A percentile compares a stretch with the other conserved stretches of the same genome.
phyloP scores from a whole-genome alignment of 2,329 filamentous ascomycete species.

The Claviceps digitariae region DNA sequence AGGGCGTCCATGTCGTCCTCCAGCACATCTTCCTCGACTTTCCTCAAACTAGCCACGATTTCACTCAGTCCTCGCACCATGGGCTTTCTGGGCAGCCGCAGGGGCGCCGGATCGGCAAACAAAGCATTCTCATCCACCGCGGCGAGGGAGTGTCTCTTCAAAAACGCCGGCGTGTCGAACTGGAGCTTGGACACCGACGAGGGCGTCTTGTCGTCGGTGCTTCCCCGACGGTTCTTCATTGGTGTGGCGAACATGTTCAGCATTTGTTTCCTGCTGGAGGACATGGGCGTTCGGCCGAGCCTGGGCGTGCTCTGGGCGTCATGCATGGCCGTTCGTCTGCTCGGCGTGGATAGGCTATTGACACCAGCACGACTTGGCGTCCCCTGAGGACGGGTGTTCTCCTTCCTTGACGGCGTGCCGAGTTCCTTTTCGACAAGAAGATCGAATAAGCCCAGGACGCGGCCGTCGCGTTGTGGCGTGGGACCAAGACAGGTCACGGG shows the following conservation, averaged over 20 bases:
- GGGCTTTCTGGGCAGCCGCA: constrained; percentile 43
- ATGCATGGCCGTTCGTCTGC: constrained; percentile 24
- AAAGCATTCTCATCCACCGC: constrained; percentile 42
- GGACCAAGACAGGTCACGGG: constrained; percentile 55
- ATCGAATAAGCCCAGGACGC: constrained; percentile 66
- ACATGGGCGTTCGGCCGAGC: constrained; percentile 36
- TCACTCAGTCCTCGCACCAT: constrained; percentile 59
- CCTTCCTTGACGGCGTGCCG: constrained; percentile 35
- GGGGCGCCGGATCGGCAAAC: constrained; percentile 32
- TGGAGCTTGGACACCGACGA: constrained; percentile 39
- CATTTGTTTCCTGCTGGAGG: constrained; percentile 44
- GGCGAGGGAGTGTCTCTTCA: constrained; percentile 36
- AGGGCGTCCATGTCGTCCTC: constrained; percentile 65
- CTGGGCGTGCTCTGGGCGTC: constrained; percentile 18
- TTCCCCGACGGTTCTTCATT: constrained; percentile 33
- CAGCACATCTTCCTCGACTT: constrained; percentile 53
- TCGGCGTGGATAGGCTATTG: constrained; percentile 29
- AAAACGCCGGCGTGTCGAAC: constrained; percentile 59
- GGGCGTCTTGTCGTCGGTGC: constrained; percentile 29
- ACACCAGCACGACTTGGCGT: constrained; percentile 7
- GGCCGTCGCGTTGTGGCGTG: constrained; percentile 67
- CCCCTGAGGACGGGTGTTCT: constrained; percentile 11
- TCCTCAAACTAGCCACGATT: constrained; percentile 57
- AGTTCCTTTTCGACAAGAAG: constrained; percentile 40
- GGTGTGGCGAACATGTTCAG: constrained; percentile 55